Percentiles rank a stretch among this genome's conserved stretches.
phyloP scores from a whole-genome alignment of 1,284 basidiomycete species.

The Puccinia horiana region DNA sequence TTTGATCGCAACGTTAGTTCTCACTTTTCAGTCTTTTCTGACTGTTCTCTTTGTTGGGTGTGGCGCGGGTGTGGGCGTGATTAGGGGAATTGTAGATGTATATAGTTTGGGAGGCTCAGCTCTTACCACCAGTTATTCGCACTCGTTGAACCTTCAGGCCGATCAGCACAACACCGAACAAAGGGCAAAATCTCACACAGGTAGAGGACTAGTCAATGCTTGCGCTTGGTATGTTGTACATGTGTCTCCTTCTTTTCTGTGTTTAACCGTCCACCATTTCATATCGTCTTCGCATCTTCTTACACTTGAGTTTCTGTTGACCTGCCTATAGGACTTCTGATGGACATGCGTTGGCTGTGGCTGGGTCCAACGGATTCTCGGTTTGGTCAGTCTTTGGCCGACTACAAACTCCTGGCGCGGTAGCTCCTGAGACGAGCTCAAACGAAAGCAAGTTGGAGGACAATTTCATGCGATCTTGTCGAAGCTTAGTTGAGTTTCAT shows the following conservation, averaged over 20 bases:
- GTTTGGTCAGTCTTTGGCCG: constrained; percentile 88
- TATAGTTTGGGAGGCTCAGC: constrained; percentile 2
- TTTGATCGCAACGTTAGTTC: background rate
- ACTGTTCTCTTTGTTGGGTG: background rate
- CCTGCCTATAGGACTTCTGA: constrained; percentile 71
- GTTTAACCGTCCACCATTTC: too few relatives aligned
- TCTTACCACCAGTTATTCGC: constrained; percentile 14
- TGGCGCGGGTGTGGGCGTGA: background rate
- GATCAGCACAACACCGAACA: background rate
- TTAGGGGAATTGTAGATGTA: constrained; percentile 18
- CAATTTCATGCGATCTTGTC: constrained; percentile 54
- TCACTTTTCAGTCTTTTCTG: background rate
- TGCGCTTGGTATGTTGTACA: constrained; percentile 33
- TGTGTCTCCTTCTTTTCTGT: background rate
- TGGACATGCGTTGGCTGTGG: constrained; percentile 94
- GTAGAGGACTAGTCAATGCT: constrained; percentile 15
- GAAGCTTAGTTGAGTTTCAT: constrained; percentile 47
- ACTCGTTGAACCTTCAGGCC: constrained; percentile 5
- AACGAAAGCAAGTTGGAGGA: constrained; percentile 67
- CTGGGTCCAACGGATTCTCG: constrained; percentile 85
- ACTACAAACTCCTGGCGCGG: constrained; percentile 64
- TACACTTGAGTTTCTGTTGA: background rate
- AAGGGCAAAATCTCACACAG: background rate
- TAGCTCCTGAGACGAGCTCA: constrained; percentile 62
- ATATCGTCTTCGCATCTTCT: background rate